Base-by-base conservation (phyloP, 2,329 filamentous ascomycete genomes). In the Pezicula neosporulosa region DNA sequence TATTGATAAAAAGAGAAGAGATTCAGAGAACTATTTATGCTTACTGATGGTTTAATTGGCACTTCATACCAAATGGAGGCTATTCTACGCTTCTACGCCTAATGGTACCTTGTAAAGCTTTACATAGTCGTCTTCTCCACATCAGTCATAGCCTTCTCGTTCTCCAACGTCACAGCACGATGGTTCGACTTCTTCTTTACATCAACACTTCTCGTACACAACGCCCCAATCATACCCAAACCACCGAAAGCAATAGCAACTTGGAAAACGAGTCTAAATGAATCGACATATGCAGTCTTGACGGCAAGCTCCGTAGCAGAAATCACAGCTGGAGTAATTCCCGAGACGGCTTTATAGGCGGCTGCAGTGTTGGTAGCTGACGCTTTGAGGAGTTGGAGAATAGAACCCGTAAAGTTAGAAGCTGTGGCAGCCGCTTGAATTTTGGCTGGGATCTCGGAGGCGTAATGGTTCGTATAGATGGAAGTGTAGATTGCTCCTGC, bases 401-500 rank as follows among this genome's bases (percentile, higher is more conserved):
- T 5, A 38, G 36, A 38, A 5, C 36, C 36, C 6, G 36, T 38
- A 38, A 38, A 38, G 36, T 38, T 38, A 4, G 36, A 38, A 8
- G 36, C 13, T 5, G 13, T 12, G 4, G 16, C 36, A 9, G 49
- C 9, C 60, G 60, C 3, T 61, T 67, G 6, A 59, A 61, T 13
- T 63, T 64, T 13, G 57, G 57, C 24, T 60, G 1, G 66, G 18
- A 63, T 58, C 9, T 62, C 60, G 9, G 53, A 55, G 3, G 46
- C 52, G 58, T 65, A 68, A 28, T 63, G 56, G 43, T 61, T 65
- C 7, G 63, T 60, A 43, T 64, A 61, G 42, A 72, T 67, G 30
- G 65, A 61, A 1, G 66, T 68, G 60, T 70, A 72, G 49, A 72
- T 70, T 27, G 66, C 68, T 3, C 64, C 68, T 6, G 68, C 67